Evolutionary conservation across 768 basidiomycete genomes (phyloP), one percentile per base, ranked within the genome.

Genomic region (Nevesoporus exiguus): DNA sequence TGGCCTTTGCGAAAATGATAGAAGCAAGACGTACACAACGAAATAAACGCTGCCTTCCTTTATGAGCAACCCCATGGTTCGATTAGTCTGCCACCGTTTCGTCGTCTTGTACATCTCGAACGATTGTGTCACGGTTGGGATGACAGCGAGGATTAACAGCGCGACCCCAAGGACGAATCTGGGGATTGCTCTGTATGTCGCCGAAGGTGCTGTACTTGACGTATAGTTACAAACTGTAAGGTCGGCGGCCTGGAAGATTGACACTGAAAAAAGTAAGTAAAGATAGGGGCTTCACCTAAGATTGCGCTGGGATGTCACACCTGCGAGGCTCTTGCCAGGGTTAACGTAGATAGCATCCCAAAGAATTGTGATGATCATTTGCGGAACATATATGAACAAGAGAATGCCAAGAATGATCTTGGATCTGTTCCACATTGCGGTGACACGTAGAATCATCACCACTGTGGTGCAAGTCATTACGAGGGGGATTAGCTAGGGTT

Each of bases 391-490:
- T 9, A 57, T 13, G 5, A 19, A 27, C 3, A 63, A 11, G 17
- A 63, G 55, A 15, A 55, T 11, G n/a, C 6, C 5, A 1, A 60
- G 24, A 5, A 63, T 29, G 3, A 1, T 17, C 15, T n/a, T 60
- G 21, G 61, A 63, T 27, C 22, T 45, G 14, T 37, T 7, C 50
- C 54, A 63, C 41, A 63, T 63, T 17, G 58, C 49, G 24, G 47
- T 51, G 1, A 63, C 52, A 14, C 61, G 62, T 11, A 64, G 47
- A 19, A 61, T 47, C 61, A 64, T 64, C 36, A 64, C 34, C 3
- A 64, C 61, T 64, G 15, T 19, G 11, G 14, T 10, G 10, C 2
- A 31, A 8, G 5, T 61, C 17, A 52, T 19, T 9, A 6, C 7
- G 19, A 4, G 2, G 17, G 30, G 21, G 9, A 3, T 0, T 9